Evolutionary conservation across 495 filamentous ascomycete species (phyloP).

Genomic region (Cercophora sp.): DNA sequence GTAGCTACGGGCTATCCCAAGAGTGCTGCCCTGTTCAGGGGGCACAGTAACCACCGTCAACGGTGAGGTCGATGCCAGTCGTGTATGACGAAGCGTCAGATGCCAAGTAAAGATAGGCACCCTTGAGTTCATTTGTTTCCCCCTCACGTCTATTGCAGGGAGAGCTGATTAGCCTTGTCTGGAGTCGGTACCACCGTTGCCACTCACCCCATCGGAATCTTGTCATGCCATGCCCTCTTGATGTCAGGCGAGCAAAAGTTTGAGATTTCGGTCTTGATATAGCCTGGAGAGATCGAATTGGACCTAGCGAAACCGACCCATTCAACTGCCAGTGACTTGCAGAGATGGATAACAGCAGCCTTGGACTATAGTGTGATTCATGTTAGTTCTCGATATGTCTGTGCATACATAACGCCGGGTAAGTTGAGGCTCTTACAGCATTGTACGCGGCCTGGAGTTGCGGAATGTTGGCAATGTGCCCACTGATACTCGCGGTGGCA

Average conservation of each 20-base stretch:
- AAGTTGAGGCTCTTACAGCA: no score
- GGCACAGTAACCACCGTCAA: conserved; percentile 63
- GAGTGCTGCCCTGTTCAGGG: conserved; percentile 30
- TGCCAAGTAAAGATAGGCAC: conserved; percentile 82
- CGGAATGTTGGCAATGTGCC: conserved; percentile 83
- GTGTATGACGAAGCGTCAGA: conserved; percentile 81
- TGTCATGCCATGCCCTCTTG: conserved; percentile 71
- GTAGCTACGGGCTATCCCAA: no score
- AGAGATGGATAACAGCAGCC: conserved; percentile 79
- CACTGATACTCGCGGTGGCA: conserved; percentile 76
- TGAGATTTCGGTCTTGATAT: conserved; percentile 81
- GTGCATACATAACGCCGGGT: no score
- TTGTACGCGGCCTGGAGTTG: conserved; percentile 86
- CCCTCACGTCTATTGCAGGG: conserved; percentile 66
- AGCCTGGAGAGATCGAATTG: conserved; percentile 82
- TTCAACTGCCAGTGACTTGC: conserved; percentile 78
- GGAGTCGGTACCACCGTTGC: neutral
- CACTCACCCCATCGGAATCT: conserved; percentile 75
- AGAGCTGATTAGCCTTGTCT: neutral
- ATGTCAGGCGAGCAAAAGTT: conserved; percentile 65
- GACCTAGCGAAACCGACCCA: conserved; percentile 82
- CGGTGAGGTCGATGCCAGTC: conserved; percentile 71
- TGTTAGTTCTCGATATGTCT: no score
- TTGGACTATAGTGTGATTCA: no score
- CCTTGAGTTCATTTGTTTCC: conserved; percentile 75